Conservation (phyloP, 192 early-diverging fungal genomes). For the Allomyces arbusculus region DNA sequence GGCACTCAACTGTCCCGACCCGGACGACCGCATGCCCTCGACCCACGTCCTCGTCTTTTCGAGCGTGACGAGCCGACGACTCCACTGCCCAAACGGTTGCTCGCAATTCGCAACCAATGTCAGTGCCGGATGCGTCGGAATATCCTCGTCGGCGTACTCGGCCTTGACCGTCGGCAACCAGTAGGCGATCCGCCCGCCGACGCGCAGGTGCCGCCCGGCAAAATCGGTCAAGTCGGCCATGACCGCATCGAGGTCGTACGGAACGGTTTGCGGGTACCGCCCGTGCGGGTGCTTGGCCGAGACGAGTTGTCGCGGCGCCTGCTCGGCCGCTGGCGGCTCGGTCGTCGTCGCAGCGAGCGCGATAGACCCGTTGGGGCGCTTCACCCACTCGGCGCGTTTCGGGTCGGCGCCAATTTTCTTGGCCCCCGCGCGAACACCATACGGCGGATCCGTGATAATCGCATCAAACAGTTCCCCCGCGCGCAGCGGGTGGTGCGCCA, state of each 20-base stretch:
- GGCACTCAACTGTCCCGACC: background rate
- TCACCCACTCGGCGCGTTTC: slow-evolving; percentile 17
- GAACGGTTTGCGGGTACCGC: slow-evolving; percentile 74
- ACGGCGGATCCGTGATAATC: slow-evolving; percentile 85
- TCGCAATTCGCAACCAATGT: slow-evolving; percentile 72
- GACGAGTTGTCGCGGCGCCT: background rate
- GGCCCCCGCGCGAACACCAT: slow-evolving; percentile 92
- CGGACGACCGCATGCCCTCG: background rate
- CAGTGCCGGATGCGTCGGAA: slow-evolving; percentile 66
- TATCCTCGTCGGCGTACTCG: slow-evolving; percentile 54
- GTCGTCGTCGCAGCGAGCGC: slow-evolving; percentile 6
- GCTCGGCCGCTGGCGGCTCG: background rate
- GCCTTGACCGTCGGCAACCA: slow-evolving; percentile 88
- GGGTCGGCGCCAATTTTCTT: slow-evolving; percentile 61
- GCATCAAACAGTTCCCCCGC: slow-evolving; percentile 49
- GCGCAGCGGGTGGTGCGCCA: slow-evolving; percentile 70
- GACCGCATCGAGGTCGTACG: slow-evolving; percentile 88
- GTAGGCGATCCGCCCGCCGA: slow-evolving; percentile 75
- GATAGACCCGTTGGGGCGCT: slow-evolving; percentile 17
- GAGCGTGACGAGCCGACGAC: slow-evolving; percentile 80
- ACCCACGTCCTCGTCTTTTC: slow-evolving; percentile 44
- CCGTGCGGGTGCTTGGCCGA: slow-evolving; percentile 20
- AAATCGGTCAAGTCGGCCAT: slow-evolving; percentile 66
- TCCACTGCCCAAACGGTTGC: slow-evolving; percentile 88
- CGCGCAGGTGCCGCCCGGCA: slow-evolving; percentile 49